These are phyloP conservation scores for Fragaria nilgerrensis DNA, from an alignment of 306 rosid species.

Conservation along the genomic window DNA sequence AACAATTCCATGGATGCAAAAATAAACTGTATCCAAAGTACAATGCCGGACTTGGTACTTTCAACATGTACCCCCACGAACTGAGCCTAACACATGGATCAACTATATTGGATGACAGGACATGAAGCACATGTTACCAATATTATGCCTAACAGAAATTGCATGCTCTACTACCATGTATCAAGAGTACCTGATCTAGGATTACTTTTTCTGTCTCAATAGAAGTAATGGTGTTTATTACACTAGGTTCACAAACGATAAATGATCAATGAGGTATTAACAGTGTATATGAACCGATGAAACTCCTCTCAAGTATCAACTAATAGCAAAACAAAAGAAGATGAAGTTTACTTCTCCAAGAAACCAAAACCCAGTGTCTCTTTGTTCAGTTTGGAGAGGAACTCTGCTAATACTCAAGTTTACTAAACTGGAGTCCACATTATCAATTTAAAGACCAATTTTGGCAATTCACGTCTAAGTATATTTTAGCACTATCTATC, in stretches of 20 bases:
- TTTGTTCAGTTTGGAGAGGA: neutral
- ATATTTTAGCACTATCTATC: neutral
- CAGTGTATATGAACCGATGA: neutral
- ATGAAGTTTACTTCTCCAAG: neutral
- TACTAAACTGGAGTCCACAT: neutral
- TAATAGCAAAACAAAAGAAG: neutral
- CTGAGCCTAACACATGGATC: neutral
- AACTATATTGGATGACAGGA: neutral
- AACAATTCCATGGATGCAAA: neutral
- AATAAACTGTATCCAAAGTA: neutral
- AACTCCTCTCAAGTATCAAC: conserved; percentile 1
- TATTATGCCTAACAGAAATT: neutral
- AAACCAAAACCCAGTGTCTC: neutral
- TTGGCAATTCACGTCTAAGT: neutral
- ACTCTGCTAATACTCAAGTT: neutral
- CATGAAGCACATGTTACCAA: neutral
- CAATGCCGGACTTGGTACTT: neutral
- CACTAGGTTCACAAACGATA: neutral
- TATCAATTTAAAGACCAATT: neutral
- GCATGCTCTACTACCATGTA: neutral
- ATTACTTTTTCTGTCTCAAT: neutral
- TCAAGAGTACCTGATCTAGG: neutral
- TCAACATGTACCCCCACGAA: neutral
- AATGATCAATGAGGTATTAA: neutral
- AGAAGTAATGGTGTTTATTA: neutral